Conservation (phyloP, 2,329 filamentous ascomycete genomes). For the Fusarium sp. region DNA sequence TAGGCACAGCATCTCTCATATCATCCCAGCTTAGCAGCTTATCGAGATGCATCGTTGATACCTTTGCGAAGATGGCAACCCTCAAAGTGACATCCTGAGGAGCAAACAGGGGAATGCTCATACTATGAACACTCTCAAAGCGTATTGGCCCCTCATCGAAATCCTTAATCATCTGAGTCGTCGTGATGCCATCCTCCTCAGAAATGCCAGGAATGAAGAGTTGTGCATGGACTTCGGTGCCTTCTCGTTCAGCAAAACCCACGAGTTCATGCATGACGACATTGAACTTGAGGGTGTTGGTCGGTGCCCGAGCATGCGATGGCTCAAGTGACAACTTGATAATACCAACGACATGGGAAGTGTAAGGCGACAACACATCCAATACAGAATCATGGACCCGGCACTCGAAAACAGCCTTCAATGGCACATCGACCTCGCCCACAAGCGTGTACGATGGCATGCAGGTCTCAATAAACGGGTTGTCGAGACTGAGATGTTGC, state of each 20-base stretch:
- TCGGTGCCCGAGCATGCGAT: constrained; percentile 90
- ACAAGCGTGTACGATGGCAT: constrained; percentile 94
- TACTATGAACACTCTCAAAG: constrained; percentile 98
- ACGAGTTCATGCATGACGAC: constrained; percentile 97
- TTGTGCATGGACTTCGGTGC: constrained; percentile 94
- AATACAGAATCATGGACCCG: constrained; percentile 93
- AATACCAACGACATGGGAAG: constrained; percentile 89
- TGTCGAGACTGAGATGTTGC: constrained; percentile 90
- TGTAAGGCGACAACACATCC: constrained; percentile 93
- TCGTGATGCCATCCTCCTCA: constrained; percentile 91
- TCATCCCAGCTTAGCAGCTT: constrained; percentile 99
- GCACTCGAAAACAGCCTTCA: constrained; percentile 93
- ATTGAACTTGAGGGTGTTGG: constrained; percentile 95
- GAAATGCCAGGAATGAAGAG: constrained; percentile 94
- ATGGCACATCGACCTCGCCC: constrained; percentile 91
- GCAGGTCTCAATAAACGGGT: constrained; percentile 91
- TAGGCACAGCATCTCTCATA: constrained; percentile 82
- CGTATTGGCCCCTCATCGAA: constrained; percentile 94
- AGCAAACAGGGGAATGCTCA: constrained; percentile 85
- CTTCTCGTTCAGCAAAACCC: constrained; percentile 95
- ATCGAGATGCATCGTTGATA: constrained; percentile 93
- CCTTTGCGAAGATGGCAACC: constrained; percentile 90
- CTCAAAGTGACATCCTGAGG: constrained; percentile 80
- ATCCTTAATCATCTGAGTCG: constrained; percentile 91
- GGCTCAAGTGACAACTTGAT: constrained; percentile 92